These are phyloP conservation scores for Candida coquimbonensis DNA, from an alignment of 805 yeast species.

Conservation along the genomic window DNA sequence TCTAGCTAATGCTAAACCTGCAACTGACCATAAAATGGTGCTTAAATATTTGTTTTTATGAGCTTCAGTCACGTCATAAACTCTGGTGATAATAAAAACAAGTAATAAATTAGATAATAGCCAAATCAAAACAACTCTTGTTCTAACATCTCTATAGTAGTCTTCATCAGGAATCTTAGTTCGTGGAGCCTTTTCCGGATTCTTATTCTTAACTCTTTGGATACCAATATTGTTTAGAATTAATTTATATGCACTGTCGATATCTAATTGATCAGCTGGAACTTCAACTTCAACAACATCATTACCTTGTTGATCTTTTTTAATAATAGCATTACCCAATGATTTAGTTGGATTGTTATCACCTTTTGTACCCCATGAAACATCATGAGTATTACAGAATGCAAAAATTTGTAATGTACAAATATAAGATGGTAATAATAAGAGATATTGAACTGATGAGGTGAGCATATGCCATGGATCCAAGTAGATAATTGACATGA, in stretches of 20 bases:
- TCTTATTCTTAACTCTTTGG: slow-evolving; percentile 52
- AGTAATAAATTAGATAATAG: slow-evolving; percentile 73
- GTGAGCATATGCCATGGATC: slow-evolving; percentile 97
- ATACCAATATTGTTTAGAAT: slow-evolving; percentile 67
- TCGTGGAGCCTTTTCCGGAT: slow-evolving; percentile 35
- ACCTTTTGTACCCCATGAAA: slow-evolving; percentile 99
- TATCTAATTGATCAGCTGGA: slow-evolving; percentile 61
- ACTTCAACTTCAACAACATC: slow-evolving; percentile 75
- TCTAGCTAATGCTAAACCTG: slow-evolving; percentile 73
- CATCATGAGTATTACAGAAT: slow-evolving; percentile 96
- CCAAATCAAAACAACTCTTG: slow-evolving; percentile 95
- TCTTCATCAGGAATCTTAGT: slow-evolving; percentile 51
- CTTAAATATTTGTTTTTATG: slow-evolving; percentile 69
- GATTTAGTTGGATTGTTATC: slow-evolving; percentile 66
- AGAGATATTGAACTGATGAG: slow-evolving; percentile 79
- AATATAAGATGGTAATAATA: slow-evolving; percentile 85
- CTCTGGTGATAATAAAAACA: slow-evolving; percentile 83
- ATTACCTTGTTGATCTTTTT: slow-evolving; percentile 64
- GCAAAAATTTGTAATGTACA: slow-evolving; percentile 94
- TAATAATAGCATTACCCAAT: slow-evolving; percentile 71
- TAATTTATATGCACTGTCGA: slow-evolving; percentile 75
- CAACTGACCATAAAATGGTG: slow-evolving; percentile 89
- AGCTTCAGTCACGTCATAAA: slow-evolving; percentile 61
- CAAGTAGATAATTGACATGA: slow-evolving; percentile 77
- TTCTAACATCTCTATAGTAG: slow-evolving; percentile 90